A percentile compares a stretch with the other conserved stretches of the same genome.
phyloP scores from a whole-genome alignment of 192 early-diverging fungal genomes.

The Mortierella hygrophila region DNA sequence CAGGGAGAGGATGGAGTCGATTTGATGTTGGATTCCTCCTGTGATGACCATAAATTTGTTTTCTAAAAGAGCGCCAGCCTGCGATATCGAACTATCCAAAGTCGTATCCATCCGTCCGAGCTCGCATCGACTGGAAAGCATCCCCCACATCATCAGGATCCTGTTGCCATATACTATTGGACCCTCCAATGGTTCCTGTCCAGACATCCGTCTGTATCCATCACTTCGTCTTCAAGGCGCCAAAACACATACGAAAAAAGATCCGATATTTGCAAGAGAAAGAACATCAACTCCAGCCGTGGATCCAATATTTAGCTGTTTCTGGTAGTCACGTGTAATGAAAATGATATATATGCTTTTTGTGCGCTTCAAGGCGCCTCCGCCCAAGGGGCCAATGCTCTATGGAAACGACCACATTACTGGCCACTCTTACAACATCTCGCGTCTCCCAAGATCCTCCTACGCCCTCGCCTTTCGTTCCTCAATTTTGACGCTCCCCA shows the following conservation, averaged over 20 bases:
- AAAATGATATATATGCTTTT: background rate
- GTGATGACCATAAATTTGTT: background rate
- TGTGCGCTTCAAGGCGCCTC: background rate
- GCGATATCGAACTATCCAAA: background rate
- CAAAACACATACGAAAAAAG: constrained; percentile 18
- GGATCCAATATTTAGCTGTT: background rate
- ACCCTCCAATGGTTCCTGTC: background rate
- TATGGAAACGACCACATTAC: background rate
- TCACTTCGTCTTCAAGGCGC: background rate
- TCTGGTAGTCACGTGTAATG: background rate
- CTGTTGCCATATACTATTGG: background rate
- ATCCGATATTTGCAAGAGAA: constrained; percentile 19
- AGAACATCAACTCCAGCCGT: background rate
- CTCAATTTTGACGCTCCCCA: background rate
- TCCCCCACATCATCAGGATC: background rate
- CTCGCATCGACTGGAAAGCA: background rate
- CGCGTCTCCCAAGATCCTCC: background rate
- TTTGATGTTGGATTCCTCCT: constrained; percentile 7
- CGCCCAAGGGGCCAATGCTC: background rate
- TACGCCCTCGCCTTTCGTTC: background rate
- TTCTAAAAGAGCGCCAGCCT: background rate
- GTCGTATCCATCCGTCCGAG: background rate
- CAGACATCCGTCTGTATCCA: constrained; percentile 1
- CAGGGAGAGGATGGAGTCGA: background rate
- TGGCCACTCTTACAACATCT: background rate